Evolutionary conservation across 2,329 filamentous ascomycete species (phyloP), one percentile per base, ranked within the genome.

Genomic region (Penicillium verrucosum): DNA sequence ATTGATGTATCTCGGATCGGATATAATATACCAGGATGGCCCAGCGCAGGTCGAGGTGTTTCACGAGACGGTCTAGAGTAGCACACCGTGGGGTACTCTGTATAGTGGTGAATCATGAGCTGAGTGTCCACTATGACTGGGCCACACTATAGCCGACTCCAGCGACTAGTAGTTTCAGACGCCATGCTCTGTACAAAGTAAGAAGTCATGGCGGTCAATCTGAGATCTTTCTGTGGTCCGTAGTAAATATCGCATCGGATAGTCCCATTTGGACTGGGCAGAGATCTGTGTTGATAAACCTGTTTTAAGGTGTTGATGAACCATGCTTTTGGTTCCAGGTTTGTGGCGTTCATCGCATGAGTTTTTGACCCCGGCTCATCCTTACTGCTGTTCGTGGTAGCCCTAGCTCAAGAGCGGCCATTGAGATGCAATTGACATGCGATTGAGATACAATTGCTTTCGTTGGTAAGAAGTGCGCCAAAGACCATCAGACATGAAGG

Each of bases 81-180:
- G 57, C 41, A 60, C 45, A 45, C 37, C 54, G 50, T 65, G 62
- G 61, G 60, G 61, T 62, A 21, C 36, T 38, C 36, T 10, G 8
- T 38, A 14, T 47, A 62, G 56, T 44, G 57, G 43, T 51, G 49
- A 51, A 36, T 36, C 21, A 40, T 30, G 29, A 51, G 46, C 34
- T 21, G 25, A 16, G 38, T 47, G 41, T 25, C 56, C 42, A 62
- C 55, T 54, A 14, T 47, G 36, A 61, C 41, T 61, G 59, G 58
- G 23, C 23, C 12, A 49, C 30, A 16, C 45, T 38, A 42, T 45
- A 27, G 41, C 41, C 10, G 44, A 43, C 54, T 56, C 54, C 59
- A 54, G 52, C 47, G 44, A 60, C 57, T 63, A 63, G 61, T 27
- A 58, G 54, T 58, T 60, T 60, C 60, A 58, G 32, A 18, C 54